These are phyloP conservation scores for Cinnamomum chago DNA, from an alignment of 164 flowering plant species.

Conservation along the genomic window DNA sequence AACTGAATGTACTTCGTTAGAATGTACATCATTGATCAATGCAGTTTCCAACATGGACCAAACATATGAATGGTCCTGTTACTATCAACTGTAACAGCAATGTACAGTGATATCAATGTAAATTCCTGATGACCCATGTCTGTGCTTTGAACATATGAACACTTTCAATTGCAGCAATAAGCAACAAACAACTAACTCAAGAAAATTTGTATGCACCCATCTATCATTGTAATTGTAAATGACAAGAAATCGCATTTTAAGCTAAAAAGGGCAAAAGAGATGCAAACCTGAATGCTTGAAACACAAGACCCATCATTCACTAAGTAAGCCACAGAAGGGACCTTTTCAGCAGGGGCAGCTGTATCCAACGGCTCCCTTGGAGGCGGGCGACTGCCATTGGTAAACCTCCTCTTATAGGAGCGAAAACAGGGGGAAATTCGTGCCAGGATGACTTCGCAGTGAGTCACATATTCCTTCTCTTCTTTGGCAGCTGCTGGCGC, in stretches of 20 bases:
- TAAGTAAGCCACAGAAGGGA: conserved; percentile 35
- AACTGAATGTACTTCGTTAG: too few species aligned
- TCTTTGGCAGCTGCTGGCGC: not conserved
- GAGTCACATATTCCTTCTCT: conserved; percentile 33
- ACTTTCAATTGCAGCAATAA: not conserved
- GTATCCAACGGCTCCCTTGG: conserved; percentile 18
- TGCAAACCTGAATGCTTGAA: conserved; percentile 65
- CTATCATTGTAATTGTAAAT: not conserved
- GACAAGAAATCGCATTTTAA: too few species aligned
- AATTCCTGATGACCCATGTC: not conserved
- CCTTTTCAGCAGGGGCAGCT: conserved; percentile 30
- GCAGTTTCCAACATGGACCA: not conserved
- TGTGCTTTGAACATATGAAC: not conserved
- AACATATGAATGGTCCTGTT: too few species aligned
- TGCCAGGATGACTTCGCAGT: conserved; percentile 56
- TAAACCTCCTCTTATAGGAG: conserved; percentile 39
- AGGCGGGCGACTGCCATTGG: conserved; percentile 14
- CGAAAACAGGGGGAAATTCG: conserved; percentile 48
- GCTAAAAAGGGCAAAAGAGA: not conserved
- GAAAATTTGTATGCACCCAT: not conserved
- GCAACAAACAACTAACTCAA: not conserved
- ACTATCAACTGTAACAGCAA: too few species aligned
- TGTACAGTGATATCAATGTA: not conserved
- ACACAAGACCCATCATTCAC: conserved; percentile 83
- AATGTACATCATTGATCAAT: too few species aligned